These are phyloP conservation scores for Areca catechu DNA, from an alignment of 176 grass and related monocot species.

Conservation along the genomic window DNA sequence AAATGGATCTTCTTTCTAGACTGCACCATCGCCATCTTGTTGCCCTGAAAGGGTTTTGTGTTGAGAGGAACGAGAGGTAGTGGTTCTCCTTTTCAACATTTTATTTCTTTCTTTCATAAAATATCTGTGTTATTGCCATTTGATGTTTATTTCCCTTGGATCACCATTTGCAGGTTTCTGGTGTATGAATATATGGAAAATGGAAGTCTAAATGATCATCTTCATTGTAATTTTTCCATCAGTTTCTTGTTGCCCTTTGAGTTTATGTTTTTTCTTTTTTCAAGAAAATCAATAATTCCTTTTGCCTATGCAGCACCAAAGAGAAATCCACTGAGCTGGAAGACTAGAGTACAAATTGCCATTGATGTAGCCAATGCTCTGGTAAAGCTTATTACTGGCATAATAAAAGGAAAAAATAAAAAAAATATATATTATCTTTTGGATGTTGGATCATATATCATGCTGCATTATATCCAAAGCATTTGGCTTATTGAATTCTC, in stretches of 20 bases:
- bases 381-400: slow-evolving; percentile 31
- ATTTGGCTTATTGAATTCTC: too few relatives aligned
- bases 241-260: slow-evolving; percentile 7
- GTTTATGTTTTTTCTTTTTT: slow-evolving; percentile 4
- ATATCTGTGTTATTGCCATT: slow-evolving; percentile 2
- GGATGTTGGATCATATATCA: not conserved
- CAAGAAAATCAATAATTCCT: not conserved
- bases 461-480: not conserved
- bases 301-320: slow-evolving; percentile 44
- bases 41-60: slow-evolving; percentile 77
- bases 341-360: slow-evolving; percentile 70
- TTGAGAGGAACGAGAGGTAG: slow-evolving; percentile 86
- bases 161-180: slow-evolving; percentile 52
- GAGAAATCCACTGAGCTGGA: slow-evolving; percentile 63
- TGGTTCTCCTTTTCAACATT: not conserved
- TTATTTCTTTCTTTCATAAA: not conserved
- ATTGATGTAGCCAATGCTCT: slow-evolving; percentile 93
- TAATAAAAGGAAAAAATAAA: not conserved
- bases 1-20: slow-evolving; percentile 94
- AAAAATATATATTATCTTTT: not conserved
- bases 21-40: slow-evolving; percentile 98
- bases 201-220: slow-evolving; percentile 92
- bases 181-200: slow-evolving; percentile 98
- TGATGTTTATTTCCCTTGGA: not conserved
- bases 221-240: slow-evolving; percentile 53